Evolutionary conservation across 495 filamentous ascomycete genomes (phyloP), one percentile per base, ranked within the genome.

Genomic region (Tuber borchii): DNA sequence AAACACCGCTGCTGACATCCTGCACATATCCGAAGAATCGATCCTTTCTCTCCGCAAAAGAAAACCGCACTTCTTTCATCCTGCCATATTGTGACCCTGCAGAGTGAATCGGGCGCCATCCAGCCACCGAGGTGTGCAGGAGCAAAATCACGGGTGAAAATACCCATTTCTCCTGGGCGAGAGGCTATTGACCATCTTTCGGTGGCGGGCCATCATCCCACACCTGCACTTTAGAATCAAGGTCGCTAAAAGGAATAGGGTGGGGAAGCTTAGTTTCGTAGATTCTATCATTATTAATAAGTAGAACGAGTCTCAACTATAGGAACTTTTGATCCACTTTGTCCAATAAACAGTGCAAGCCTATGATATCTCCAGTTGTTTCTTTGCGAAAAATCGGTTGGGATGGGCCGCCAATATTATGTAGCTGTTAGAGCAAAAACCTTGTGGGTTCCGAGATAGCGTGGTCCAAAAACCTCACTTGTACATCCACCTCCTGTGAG

Each of bases 321-420:
- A 83, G 81, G 70, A 83, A 83, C 69, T 70, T 51, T 39, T 69
- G 74, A 37, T 81, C 78, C 75, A 83, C 79, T 74, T 83, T 70
- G 45, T 83, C 82, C 71, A 81, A 83, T n/a, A 83, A 73, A 71
- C 73, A 83, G 68, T 83, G 82, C 22, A 83, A 43, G 3, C 82
- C 82, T 71, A 83, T 42, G 10, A 83, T 82, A 22, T 74, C 73
- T 4, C 74, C 71, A 42, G 45, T 69, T 26, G 82, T 74, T 9
- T 82, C 74, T 48, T 76, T 78, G 39, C 80, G 73, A 65, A 74
- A 77, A 65, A 75, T 77, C 39, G 76, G 77, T 26, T 75, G 74
- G 22, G 72, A 81, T 51, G 61, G 73, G 40, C 74, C 75, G 42
- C 75, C 69, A 26, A 78, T 22, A n/a, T n/a, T n/a, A n/a, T 70